These are phyloP conservation scores for Arachis hypogaea DNA, from an alignment of 306 rosid species.

Conservation along the genomic window DNA sequence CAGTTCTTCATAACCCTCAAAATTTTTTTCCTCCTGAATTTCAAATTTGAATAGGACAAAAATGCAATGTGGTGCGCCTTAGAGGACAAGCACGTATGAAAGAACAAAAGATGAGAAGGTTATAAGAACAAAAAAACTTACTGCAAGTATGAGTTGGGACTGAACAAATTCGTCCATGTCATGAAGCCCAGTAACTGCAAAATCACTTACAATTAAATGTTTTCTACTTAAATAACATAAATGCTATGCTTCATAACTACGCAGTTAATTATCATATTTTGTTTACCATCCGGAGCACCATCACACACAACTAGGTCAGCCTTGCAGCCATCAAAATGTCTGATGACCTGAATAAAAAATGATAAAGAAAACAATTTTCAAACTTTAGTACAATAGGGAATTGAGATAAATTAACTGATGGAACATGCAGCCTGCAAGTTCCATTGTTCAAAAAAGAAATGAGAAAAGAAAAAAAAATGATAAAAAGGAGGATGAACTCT, in stretches of 20 bases:
- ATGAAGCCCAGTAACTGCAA: slow-evolving; percentile 97
- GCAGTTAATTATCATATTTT: slow-evolving; percentile 28
- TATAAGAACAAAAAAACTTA: slow-evolving; percentile 44
- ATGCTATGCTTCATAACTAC: slow-evolving; percentile 18
- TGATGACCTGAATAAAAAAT: slow-evolving; percentile 72
- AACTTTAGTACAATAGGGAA: slow-evolving; percentile 15
- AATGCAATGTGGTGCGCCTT: slow-evolving; percentile 21
- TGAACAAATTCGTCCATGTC: slow-evolving; percentile 99
- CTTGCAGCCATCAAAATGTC: slow-evolving; percentile 98
- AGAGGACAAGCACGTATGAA: not conserved
- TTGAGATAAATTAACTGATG: slow-evolving; percentile 14
- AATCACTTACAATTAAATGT: slow-evolving; percentile 24
- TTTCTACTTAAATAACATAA: slow-evolving; percentile 18
- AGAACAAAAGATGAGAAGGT: not conserved
- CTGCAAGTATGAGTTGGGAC: slow-evolving; percentile 95
- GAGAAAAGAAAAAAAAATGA: not conserved
- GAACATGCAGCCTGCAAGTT: slow-evolving; percentile 12
- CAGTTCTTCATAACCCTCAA: slow-evolving; percentile 9
- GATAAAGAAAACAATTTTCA: not conserved
- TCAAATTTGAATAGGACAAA: slow-evolving; percentile 1
- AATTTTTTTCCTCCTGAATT: slow-evolving; percentile 22
- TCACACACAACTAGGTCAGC: slow-evolving; percentile 98
- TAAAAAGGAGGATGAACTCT: not conserved
- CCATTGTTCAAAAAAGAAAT: not conserved
- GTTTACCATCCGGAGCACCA: slow-evolving; percentile 97